These are phyloP conservation scores for Leccinum broughii DNA, from an alignment of 768 basidiomycete species.

Conservation along the genomic window DNA sequence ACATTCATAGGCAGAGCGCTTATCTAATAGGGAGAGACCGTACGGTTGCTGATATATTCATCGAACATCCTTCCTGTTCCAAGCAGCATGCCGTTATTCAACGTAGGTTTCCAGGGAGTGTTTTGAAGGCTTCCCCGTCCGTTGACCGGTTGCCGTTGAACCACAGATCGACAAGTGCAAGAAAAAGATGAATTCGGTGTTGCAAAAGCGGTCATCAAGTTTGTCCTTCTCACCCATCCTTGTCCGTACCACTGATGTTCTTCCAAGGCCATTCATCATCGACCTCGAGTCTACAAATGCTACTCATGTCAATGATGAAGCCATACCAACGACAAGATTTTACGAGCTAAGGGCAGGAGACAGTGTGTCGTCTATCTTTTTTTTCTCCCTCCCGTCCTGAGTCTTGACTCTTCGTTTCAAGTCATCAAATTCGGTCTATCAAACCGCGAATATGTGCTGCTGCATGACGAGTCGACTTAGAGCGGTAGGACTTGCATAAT, in stretches of 20 bases:
- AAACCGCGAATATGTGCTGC: slow-evolving; percentile 77
- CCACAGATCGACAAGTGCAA: slow-evolving; percentile 73
- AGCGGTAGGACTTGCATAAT: neutral
- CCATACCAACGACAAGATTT: slow-evolving; percentile 83
- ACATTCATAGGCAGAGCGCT: slow-evolving; percentile 91
- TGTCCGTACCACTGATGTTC: slow-evolving; percentile 11
- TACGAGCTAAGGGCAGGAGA: slow-evolving; percentile 81
- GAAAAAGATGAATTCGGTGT: slow-evolving; percentile 88
- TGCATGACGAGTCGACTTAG: slow-evolving; percentile 72
- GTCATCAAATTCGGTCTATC: slow-evolving; percentile 88
- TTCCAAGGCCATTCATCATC: slow-evolving; percentile 85
- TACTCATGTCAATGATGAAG: slow-evolving; percentile 85
- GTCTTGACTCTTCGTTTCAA: slow-evolving; percentile 32
- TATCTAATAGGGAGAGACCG: slow-evolving; percentile 92
- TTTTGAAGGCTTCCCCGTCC: neutral
- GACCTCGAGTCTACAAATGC: slow-evolving; percentile 99
- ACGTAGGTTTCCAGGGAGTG: slow-evolving; percentile 46
- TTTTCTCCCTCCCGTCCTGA: slow-evolving; percentile 9
- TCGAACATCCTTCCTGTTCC: slow-evolving; percentile 96
- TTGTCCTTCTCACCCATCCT: slow-evolving; percentile 31
- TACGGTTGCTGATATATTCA: slow-evolving; percentile 78
- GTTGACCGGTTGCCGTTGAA: slow-evolving; percentile 7
- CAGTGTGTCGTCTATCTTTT: slow-evolving; percentile 47
- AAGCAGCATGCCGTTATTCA: slow-evolving; percentile 99
- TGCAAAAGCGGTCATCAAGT: slow-evolving; percentile 83